Evolutionary conservation across 768 basidiomycete species (phyloP).

Genomic region (Mrakia blollopis): DNA sequence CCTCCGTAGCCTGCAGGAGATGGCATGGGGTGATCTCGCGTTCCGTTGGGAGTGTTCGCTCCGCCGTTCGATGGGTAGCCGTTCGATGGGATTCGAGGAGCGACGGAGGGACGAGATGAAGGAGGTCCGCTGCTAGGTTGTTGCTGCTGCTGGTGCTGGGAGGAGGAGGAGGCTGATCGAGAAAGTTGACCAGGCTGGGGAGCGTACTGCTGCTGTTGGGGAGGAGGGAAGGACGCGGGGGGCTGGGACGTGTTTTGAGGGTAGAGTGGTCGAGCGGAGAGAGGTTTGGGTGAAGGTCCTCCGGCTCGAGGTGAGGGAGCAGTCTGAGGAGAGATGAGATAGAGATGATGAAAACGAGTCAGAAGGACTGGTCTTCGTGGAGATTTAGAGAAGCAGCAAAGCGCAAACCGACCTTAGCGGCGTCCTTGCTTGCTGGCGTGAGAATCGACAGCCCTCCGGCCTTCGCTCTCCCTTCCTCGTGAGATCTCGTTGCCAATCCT

Average conservation of each 20-base stretch:
- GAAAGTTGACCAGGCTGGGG: background rate
- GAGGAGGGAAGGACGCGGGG: background rate
- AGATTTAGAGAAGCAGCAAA: too few relatives aligned
- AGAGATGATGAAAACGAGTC: background rate
- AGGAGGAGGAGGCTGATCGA: conserved; percentile 6
- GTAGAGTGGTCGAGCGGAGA: background rate
- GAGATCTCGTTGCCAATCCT: background rate
- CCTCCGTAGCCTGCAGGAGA: background rate
- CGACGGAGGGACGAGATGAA: background rate
- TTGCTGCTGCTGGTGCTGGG: background rate
- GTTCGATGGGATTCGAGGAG: background rate
- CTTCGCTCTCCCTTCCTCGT: conserved; percentile 4
- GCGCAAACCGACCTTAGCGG: background rate
- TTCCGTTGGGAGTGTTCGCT: background rate
- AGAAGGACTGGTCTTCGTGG: background rate
- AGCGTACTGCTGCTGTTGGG: background rate
- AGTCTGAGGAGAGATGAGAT: background rate
- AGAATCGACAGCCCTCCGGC: conserved; percentile 1
- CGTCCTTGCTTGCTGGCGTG: background rate
- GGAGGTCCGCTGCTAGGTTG: background rate
- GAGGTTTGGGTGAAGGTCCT: background rate
- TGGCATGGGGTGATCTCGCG: background rate
- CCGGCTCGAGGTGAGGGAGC: background rate
- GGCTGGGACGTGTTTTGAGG: background rate
- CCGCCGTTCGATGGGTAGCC: background rate